phyloP scores from a whole-genome alignment of 2,329 filamentous ascomycete genomes.

The Aspergillus sp. region DNA sequence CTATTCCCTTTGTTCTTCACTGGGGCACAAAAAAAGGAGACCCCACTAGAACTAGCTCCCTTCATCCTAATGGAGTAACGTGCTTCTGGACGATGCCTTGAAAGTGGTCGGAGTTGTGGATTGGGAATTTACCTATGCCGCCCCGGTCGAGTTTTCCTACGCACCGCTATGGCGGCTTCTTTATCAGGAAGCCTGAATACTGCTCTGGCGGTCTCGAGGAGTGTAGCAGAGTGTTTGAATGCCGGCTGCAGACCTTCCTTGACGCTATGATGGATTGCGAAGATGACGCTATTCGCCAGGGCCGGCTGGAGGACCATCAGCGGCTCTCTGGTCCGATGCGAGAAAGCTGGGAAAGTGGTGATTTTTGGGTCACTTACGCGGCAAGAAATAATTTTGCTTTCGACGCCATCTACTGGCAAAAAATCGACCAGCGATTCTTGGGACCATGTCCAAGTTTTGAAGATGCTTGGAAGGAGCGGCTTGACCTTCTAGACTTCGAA shows the following conservation, averaged over 20 bases:
- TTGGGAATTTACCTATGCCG: slow-evolving; percentile 23
- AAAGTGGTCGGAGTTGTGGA: slow-evolving; percentile 18
- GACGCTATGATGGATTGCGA: slow-evolving; percentile 11
- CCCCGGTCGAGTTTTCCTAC: slow-evolving; percentile 17
- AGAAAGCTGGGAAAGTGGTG: slow-evolving; percentile 10
- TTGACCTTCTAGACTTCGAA: slow-evolving; percentile 5
- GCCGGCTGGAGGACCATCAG: slow-evolving; percentile 7
- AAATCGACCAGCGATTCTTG: slow-evolving; percentile 11
- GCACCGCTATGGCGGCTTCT: slow-evolving; percentile 24
- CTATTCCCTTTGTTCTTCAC: slow-evolving; percentile 16
- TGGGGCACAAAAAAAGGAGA: slow-evolving; percentile 14
- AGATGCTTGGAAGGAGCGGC: slow-evolving; percentile 10
- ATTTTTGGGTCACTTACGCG: slow-evolving; percentile 12
- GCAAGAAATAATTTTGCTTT: slow-evolving; percentile 10
- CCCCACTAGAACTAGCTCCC: slow-evolving; percentile 23
- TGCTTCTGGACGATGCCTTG: slow-evolving; percentile 12
- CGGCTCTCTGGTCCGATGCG: slow-evolving; percentile 17
- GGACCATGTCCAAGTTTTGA: slow-evolving; percentile 4
- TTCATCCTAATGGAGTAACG: slow-evolving; percentile 39
- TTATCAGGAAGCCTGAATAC: slow-evolving; percentile 22
- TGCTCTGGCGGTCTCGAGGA: slow-evolving; percentile 19
- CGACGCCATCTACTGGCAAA: slow-evolving; percentile 11
- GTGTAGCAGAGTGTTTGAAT: slow-evolving; percentile 17
- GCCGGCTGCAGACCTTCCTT: slow-evolving; percentile 17
- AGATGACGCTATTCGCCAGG: slow-evolving; percentile 10